Base-by-base conservation (phyloP, 2,329 filamentous ascomycete genomes). In the Penicillium sp. region DNA sequence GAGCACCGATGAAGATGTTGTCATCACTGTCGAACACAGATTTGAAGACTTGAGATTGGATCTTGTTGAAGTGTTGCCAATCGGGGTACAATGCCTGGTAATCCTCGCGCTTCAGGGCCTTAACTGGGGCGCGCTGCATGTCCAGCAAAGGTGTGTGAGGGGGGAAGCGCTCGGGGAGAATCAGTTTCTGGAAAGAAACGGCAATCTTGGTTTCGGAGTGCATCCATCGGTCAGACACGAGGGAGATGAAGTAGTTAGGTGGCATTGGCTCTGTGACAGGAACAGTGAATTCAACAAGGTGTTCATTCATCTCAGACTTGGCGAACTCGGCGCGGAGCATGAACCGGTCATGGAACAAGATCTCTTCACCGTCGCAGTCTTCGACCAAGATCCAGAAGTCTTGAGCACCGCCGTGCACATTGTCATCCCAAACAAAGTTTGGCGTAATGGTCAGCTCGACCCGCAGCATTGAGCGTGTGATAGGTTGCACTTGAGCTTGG, bases 341-440 rank as follows among this genome's bases (percentile, higher is more conserved):
- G 73, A 99, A 97, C 55, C 92, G 90, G 69, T 99, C 94, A 63
- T 97, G 90, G 79, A 91, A 96, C 43, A 99, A 78, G 42, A 99
- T 92, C 54, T 97, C 90, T 71, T 99, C 94, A 24, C 94, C 94
- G 68, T 99, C 94, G 65, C 92, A 96, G 66, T 99, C 95, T 73
- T 99, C 95, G 3, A 96, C 92, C 53, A 99, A 76, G 58, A 99
- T 92, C 94, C 94, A 99, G 76, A 97, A 99, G 62, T 85, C 91
- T 75, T 99, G 92, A 0, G 92, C 89, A 31, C 82, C 82, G 2
- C 94, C 94, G 70, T 99, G 94, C 3, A 99, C 72, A 24, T 86
- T 81, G 59, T 94, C 91, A 62, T 99, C 93, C 94, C 94, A 99
- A 57, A 92, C 88, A 65, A 99, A 99, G 67, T 92, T 96, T 1